Conservation (phyloP, 2,329 filamentous ascomycete species). For the Periconia digitata region DNA sequence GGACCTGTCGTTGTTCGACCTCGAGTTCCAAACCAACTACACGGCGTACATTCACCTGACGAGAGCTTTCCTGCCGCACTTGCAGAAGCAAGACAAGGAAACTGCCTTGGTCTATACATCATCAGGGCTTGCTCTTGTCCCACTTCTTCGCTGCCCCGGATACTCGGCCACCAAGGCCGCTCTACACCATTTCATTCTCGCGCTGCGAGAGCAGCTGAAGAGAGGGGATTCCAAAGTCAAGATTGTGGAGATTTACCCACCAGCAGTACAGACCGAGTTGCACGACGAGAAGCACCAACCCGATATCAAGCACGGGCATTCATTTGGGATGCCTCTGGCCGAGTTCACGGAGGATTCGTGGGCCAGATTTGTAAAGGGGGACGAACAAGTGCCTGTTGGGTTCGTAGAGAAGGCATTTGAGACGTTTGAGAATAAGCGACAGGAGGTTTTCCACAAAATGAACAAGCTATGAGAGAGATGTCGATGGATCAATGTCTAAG, state of each 20-base stretch:
- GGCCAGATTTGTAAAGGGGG: constrained; percentile 47
- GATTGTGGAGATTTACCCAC: constrained; percentile 59
- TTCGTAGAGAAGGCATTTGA: constrained; percentile 46
- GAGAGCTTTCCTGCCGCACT: constrained; percentile 52
- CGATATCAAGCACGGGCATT: constrained; percentile 52
- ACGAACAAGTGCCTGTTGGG: constrained; percentile 57
- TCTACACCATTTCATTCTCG: constrained; percentile 56
- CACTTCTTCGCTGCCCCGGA: constrained; percentile 51
- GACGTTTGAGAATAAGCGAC: constrained; percentile 52
- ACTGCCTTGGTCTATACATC: constrained; percentile 53
- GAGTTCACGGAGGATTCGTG: constrained; percentile 57
- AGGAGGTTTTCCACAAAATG: constrained; percentile 41
- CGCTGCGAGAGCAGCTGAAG: constrained; percentile 54
- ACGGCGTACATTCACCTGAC: constrained; percentile 52
- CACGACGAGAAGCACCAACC: constrained; percentile 59
- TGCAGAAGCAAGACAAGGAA: constrained; percentile 49
- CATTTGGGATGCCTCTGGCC: constrained; percentile 57
- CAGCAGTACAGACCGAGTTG: constrained; percentile 59
- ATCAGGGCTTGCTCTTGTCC: constrained; percentile 54
- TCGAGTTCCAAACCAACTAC: constrained; percentile 57
- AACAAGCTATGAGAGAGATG: constrained; percentile 12
- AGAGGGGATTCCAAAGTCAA: constrained; percentile 51
- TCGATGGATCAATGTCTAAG: too few species aligned
- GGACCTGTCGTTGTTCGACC: constrained; percentile 46
- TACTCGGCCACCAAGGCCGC: constrained; percentile 61